Base-by-base conservation (phyloP, 1,139 yeast species). In the Petasospora rhodanensis region DNA sequence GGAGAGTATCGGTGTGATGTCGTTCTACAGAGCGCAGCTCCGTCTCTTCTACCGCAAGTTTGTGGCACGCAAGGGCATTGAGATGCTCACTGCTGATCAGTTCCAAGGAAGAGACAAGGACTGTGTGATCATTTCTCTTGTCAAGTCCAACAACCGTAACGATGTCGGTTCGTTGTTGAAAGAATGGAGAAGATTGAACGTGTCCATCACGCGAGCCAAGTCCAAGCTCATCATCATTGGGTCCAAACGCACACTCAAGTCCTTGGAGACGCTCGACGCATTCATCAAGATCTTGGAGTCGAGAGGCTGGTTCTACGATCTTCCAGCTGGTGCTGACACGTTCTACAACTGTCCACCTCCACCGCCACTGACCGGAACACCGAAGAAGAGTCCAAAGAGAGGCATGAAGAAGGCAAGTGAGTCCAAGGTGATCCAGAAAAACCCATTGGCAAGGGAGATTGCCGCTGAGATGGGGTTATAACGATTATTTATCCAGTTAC, bases 91-190 rank as follows among this genome's bases (percentile, higher is more conserved):
- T 0, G 97, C 96, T 0, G 99, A 93, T 56, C 91, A 85, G 45
- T 91, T 83, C 46, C 98, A 93, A 59, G 99, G 98, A 0, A 70
- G 96, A 36, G 99, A 93, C 55, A 91, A 87, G 55, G 93, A 87
- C 32, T 80, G 95, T 49, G 77, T 93, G 11, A 74, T 93, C 3
- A 76, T 93, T 6, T 87, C 97, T 1, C 61, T 91, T 44, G 97
- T 89, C 4, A 66, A 96, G 28, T 80, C 95, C 2, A 91, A 89
- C 52, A 62, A 64, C 3, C 71, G 73, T n/a, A 65, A 68, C 11
- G 68, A 66, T 34, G 77, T 83, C 1, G 97, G 98, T 1, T 85
- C 83, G 25, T 64, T 91, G 33, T 61, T 91, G 24, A 76, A 73
- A 41, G 98, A 91, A 50, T 82, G 96, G 91, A 68, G 97, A 45